phyloP scores from a whole-genome alignment of 2,329 filamentous ascomycete species.

The Microcyclosporella mali region DNA sequence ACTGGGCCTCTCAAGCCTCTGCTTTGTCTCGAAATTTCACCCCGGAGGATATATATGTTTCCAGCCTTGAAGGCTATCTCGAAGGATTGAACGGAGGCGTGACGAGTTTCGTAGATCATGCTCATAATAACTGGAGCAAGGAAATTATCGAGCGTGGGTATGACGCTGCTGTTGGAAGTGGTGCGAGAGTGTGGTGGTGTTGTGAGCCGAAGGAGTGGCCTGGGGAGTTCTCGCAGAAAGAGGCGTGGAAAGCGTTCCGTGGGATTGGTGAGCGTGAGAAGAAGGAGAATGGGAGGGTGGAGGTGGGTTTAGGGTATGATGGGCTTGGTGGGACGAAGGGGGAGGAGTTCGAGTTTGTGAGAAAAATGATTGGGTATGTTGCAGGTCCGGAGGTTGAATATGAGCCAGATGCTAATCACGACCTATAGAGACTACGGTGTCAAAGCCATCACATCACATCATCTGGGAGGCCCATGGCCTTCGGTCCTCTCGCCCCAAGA shows the following conservation, averaged over 20 bases:
- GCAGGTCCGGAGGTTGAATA: too few species aligned
- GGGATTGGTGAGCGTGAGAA: constrained; percentile 1
- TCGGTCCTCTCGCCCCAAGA: constrained; percentile 32
- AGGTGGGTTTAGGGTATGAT: constrained; percentile 4
- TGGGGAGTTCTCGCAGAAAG: constrained; percentile 1
- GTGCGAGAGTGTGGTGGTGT: constrained; percentile 21
- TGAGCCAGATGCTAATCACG: too few species aligned
- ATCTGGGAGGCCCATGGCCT: constrained; percentile 7
- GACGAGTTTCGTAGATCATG: constrained; percentile 39
- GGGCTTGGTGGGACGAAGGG: constrained; percentile 4
- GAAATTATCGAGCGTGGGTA: constrained; percentile 19
- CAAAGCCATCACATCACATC: constrained; percentile 10
- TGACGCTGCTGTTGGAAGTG: constrained; percentile 39
- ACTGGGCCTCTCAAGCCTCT: constrained; percentile 33
- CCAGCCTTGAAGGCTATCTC: constrained; percentile 37
- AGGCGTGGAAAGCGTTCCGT: constrained; percentile 7
- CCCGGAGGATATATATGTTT: constrained; percentile 44
- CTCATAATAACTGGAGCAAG: constrained; percentile 21
- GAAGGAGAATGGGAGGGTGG: not conserved
- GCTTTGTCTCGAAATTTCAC: constrained; percentile 28
- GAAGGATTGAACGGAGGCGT: constrained; percentile 40
- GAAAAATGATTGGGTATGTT: constrained; percentile 2
- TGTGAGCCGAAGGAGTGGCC: constrained; percentile 2
- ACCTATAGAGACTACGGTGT: not conserved
- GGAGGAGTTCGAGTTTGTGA: constrained; percentile 6